These are phyloP conservation scores for Fusarium euwallaceae DNA, from an alignment of 2,329 filamentous ascomycete genomes.

Conservation along the genomic window DNA sequence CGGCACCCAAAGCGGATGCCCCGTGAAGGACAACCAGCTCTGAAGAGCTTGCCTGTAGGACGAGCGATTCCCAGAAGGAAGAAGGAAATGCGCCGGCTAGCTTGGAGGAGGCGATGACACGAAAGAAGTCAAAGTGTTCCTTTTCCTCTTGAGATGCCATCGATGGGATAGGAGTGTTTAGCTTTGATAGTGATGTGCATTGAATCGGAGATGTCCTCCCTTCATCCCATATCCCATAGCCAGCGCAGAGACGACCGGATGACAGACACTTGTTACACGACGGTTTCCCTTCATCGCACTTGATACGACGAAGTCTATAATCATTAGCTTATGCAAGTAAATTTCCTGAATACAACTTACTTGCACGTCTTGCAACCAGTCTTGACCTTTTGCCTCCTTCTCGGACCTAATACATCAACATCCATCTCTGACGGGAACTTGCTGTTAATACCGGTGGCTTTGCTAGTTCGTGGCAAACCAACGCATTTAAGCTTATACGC, in stretches of 20 bases:
- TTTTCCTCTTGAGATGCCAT: neutral
- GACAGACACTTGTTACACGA: neutral
- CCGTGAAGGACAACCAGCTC: neutral
- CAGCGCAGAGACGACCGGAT: neutral
- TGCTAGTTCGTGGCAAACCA: neutral
- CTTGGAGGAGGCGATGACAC: neutral
- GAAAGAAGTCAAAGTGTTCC: slow-evolving; percentile 2
- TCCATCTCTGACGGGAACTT: neutral
- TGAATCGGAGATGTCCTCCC: neutral
- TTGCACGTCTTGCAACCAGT: neutral
- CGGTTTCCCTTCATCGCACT: slow-evolving; percentile 1
- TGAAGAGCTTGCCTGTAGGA: neutral
- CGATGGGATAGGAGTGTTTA: neutral
- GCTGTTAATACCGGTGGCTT: neutral
- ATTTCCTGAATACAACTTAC: neutral
- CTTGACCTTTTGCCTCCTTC: neutral
- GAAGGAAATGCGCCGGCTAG: neutral
- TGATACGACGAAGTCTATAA: neutral
- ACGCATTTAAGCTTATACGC: slow-evolving; percentile 7
- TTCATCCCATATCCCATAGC: neutral
- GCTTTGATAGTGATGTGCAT: neutral
- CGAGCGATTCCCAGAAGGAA: neutral
- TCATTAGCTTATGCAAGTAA: neutral
- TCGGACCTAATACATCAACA: neutral
- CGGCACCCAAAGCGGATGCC: neutral